These are phyloP conservation scores for Tolypocladium tundrense DNA, from an alignment of 2,329 filamentous ascomycete genomes.

Conservation along the genomic window DNA sequence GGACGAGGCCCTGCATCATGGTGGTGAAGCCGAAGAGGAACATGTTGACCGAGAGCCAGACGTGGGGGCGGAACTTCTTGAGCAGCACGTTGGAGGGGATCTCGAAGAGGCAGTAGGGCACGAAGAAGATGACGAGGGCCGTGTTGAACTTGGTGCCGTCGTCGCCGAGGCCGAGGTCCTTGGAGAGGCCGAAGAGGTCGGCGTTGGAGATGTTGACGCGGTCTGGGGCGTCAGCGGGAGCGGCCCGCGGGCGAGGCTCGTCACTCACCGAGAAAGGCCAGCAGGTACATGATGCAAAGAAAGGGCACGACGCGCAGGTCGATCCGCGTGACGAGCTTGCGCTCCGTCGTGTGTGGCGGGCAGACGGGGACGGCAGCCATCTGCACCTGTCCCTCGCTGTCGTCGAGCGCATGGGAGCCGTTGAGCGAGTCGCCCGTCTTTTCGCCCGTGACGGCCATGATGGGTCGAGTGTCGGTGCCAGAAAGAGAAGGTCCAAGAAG, in stretches of 20 bases:
- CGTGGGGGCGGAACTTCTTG: constrained; percentile 50
- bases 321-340: constrained; percentile 56
- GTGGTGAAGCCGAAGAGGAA: constrained; percentile 71
- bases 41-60: constrained; percentile 76
- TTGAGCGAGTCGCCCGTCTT: not conserved
- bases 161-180: constrained; percentile 46
- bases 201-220: constrained; percentile 76
- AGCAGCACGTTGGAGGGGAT: constrained; percentile 60
- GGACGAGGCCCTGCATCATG: constrained; percentile 64
- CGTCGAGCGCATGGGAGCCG: not conserved
- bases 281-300: constrained; percentile 60
- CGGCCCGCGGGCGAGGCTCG: not conserved
- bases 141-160: constrained; percentile 57
- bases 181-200: constrained; percentile 51
- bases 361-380: constrained; percentile 17
- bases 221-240: constrained; percentile 22
- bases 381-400: not conserved
- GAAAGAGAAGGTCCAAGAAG: not conserved
- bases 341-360: constrained; percentile 50
- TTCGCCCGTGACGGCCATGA: not conserved
- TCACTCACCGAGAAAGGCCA: constrained; percentile 50
- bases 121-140: constrained; percentile 70
- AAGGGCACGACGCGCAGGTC: constrained; percentile 64
- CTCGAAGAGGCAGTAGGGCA: constrained; percentile 64
- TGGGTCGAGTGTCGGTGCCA: not conserved